Conservation (phyloP, 768 basidiomycete genomes). For the Cyclocybe cylindracea region DNA sequence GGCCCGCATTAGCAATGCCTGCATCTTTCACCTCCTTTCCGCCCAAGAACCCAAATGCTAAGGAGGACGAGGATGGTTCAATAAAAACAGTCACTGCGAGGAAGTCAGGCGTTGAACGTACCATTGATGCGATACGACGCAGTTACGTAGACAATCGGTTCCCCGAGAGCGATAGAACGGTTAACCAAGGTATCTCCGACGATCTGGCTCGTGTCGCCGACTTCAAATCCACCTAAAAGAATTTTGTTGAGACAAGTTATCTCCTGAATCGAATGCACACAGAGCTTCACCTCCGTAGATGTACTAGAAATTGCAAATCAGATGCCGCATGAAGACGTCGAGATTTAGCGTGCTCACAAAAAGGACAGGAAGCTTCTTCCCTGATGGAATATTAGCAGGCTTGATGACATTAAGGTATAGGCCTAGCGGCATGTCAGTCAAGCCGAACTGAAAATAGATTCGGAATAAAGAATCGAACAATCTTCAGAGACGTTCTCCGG, state of each 20-base stretch:
- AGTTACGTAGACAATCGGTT: slow-evolving; percentile 11
- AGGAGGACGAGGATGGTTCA: background rate
- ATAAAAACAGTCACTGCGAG: too few relatives aligned
- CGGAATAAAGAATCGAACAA: background rate
- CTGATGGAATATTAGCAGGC: background rate
- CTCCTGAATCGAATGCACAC: too few relatives aligned
- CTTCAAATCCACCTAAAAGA: slow-evolving; percentile 6
- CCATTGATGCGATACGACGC: slow-evolving; percentile 12
- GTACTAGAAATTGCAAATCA: slow-evolving; percentile 2
- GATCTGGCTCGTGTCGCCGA: slow-evolving; percentile 4
- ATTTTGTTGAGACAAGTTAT: too few relatives aligned
- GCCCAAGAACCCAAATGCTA: slow-evolving; percentile 8
- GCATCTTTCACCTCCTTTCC: too few relatives aligned
- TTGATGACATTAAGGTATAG: slow-evolving; percentile 16
- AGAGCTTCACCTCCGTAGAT: slow-evolving; percentile 11
- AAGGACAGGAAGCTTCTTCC: slow-evolving; percentile 12
- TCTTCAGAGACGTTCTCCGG: slow-evolving; percentile 3
- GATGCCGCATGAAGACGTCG: background rate
- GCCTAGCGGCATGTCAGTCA: slow-evolving; percentile 1
- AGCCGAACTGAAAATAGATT: background rate
- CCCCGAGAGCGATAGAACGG: slow-evolving; percentile 11
- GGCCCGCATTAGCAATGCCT: too few relatives aligned
- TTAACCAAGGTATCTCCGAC: slow-evolving; percentile 8
- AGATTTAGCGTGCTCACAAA: slow-evolving; percentile 6
- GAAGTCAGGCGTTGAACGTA: background rate